Conservation (phyloP, 139 green algal genomes). For the Pleodorina starrii region DNA sequence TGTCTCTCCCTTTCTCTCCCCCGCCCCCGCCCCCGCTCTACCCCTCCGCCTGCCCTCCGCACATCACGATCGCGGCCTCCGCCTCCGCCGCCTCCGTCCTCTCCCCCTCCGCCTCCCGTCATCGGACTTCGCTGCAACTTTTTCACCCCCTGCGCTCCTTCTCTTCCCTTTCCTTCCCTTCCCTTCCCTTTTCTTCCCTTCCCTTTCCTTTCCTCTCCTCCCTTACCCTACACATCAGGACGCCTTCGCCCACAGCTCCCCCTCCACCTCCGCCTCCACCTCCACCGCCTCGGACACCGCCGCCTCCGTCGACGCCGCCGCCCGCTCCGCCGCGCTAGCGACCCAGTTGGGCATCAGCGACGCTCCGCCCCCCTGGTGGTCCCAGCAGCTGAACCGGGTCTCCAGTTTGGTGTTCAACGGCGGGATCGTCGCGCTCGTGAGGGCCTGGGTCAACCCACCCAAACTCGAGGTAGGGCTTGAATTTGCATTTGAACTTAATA, state of each 20-base stretch:
- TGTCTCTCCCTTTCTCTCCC: not conserved
- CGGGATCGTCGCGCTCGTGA: slow-evolving; percentile 15
- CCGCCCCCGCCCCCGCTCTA: not conserved
- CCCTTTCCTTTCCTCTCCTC: no score
- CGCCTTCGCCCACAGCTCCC: no score
- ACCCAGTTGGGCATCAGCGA: not conserved
- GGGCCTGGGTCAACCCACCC: not conserved
- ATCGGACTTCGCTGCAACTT: no score
- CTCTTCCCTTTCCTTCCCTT: no score
- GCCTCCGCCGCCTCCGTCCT: not conserved
- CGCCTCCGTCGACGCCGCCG: not conserved
- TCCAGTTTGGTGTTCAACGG: slow-evolving; percentile 6
- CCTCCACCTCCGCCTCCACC: not conserved
- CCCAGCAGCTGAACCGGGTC: slow-evolving; percentile 11
- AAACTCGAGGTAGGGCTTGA: not conserved
- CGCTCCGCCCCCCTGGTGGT: not conserved
- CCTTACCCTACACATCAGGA: no score
- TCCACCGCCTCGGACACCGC: no score
- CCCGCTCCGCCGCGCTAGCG: not conserved
- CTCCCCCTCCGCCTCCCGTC: not conserved
- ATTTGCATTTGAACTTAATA: no score
- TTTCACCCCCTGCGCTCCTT: no score
- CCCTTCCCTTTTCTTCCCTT: no score
- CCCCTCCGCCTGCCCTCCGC: not conserved
- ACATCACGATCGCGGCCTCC: not conserved